Base-by-base conservation (phyloP, 2,329 filamentous ascomycete genomes). In the Dactylellina parvicollis region DNA sequence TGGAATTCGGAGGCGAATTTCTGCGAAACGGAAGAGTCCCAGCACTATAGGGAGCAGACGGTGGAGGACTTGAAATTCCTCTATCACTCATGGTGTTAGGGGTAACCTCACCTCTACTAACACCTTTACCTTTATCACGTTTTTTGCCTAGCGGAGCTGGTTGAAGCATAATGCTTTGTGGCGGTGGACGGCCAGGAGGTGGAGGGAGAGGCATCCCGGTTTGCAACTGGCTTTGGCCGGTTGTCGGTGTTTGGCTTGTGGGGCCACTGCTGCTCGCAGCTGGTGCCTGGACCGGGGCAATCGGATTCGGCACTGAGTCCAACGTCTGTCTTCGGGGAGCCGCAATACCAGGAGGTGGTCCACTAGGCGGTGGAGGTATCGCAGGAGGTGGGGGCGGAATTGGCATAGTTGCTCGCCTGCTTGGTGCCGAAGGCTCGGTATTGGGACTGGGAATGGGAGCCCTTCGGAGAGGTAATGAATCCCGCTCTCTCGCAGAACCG, bases 361-460 rank as follows among this genome's bases (percentile, higher is more conserved):
- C 69, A 26, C 69, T 73, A 18, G 69, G 69, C 5, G 69, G 69
- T 7, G 49, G 75, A 40, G 59, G 77, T 60, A 34, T 71, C 4
- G 12, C 64, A 4, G 36, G 76, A 64, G 54, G 54, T 24, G 42
- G 57, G 10, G 40, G 46, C 14, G 52, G 66, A 40, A 67, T 75
- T 56, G 74, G 60, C 55, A 65, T 77, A 72, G 66, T 78, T 62
- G 55, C 55, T 26, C 69, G 52, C 22, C 69, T 60, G 28, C 24
- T 60, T n/a, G 69, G 69, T 34, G 47, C 49, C 4, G 54, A 24
- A 3, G 60, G 50, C 24, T 73, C 69, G 12, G 44, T 40, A 59
- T 26, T 55, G 3, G 56, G 16, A n/a, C 38, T 18, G 38, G 67
- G 38, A 38, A 54, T 24, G 12, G 54, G 64, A 4, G 28, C 26